phyloP scores from a whole-genome alignment of 345 rosid species.

The Eucalyptus decipiens region DNA sequence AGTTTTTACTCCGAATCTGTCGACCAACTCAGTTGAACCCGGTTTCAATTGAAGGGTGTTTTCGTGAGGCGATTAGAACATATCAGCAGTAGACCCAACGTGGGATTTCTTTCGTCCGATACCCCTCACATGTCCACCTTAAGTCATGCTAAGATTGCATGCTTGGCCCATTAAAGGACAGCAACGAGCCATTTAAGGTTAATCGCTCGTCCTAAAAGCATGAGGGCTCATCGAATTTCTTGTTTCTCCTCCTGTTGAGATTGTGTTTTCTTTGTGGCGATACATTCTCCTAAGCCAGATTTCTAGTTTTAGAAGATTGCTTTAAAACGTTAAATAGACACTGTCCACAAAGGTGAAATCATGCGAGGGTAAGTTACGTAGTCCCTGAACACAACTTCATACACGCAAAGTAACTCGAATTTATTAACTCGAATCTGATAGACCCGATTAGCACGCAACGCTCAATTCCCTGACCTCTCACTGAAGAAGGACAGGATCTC shows the following conservation, averaged over 20 bases:
- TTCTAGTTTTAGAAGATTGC: not conserved
- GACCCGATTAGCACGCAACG: not conserved
- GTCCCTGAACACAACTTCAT: not conserved
- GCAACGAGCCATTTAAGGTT: not conserved
- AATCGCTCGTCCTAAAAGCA: not conserved
- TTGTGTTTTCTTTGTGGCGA: not conserved
- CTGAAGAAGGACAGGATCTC: not conserved
- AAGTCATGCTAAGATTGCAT: not conserved
- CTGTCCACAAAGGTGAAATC: not conserved
- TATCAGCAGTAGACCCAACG: rapidly evolving
- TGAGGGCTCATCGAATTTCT: not conserved
- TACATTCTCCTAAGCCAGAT: not conserved
- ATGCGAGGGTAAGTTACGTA: not conserved
- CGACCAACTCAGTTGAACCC: not conserved
- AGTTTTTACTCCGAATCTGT: not conserved
- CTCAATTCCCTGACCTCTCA: not conserved
- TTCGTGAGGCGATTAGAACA: not conserved
- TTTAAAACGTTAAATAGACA: not conserved
- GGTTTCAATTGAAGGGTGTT: not conserved
- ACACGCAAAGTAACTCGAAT: not conserved
- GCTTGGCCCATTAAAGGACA: not conserved
- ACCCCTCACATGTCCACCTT: not conserved
- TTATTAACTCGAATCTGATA: not conserved
- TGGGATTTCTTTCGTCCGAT: not conserved
- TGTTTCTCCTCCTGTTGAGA: not conserved